Evolutionary conservation across 2,329 filamentous ascomycete species (phyloP), one percentile per base, ranked within the genome.

Genomic region (Colletotrichum destructivum): DNA sequence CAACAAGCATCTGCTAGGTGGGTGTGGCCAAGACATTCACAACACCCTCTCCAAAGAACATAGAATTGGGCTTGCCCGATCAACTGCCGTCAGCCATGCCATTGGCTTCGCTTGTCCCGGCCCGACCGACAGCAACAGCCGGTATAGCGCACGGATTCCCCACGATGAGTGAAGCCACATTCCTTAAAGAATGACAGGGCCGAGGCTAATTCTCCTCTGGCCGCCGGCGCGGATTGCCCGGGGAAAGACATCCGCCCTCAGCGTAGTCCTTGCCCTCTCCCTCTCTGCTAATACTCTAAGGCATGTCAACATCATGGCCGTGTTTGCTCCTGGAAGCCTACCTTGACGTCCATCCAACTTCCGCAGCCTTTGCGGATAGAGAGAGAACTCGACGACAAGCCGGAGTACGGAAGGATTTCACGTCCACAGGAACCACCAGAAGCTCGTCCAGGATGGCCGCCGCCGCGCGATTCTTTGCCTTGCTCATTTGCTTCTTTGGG

Each of bases 401-500:
- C 9, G 40, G 35, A 38, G 54, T n/a, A 46, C 38, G 54, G 54
- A 31, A 66, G 62, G 38, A 35, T 40, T 38, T 16, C n/a, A 46
- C 8, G 54, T 11, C 13, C 15, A 59, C 21, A 16, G 16, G 8
- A n/a, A 31, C 18, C 35, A 12, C 3, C 62, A 35, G 21, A 35
- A n/a, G 40, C 13, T 55, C 18, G n/a, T 51, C 51, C 40, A 49
- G n/a, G 4, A 70, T 71, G 69, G 47, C 59, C 46, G 21, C 56
- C 40, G n/a, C 15, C 31, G 31, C 8, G 31, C 65, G 69, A 15
- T 42, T 71, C 40, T 16, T 71, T 47, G 23, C 54, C 31, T 13
- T 69, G 46, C 40, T 71, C 21, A 54, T 60, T n/a, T 71, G 65
- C 55, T 44, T 71, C 0, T 47, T 71, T 1, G 69, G 69, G 8